Evolutionary conservation across 176 grass and related monocot genomes (phyloP), one percentile per base, ranked within the genome.

Genomic region (Oryza nivara): DNA sequence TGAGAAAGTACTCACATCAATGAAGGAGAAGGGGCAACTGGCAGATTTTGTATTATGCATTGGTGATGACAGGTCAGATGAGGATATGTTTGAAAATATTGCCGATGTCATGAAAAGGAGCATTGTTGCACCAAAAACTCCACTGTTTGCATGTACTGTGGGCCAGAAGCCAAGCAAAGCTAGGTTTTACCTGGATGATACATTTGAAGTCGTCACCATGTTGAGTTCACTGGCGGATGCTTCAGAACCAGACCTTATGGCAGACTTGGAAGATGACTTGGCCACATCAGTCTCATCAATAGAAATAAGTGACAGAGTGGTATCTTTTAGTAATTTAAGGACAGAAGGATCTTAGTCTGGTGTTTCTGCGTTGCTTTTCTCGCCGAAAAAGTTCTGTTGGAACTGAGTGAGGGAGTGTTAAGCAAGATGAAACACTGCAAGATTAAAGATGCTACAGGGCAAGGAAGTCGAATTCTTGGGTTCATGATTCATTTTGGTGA

Each of bases 61-160:
- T 0, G 94, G 94, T 6, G 94, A 97, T 51, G 94, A 97, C 80
- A 93, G 92, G 74, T 97, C 94, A 7, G 92, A 97, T 70, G 94
- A 97, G 80, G 94, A 97, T 78, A 97, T 97, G 94, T 97, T 97
- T 46, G 94, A 94, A 88, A 92, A 92, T 61, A 89, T 97, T n/a
- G 54, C 89, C 32, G 89, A 87, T 68, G 79, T 79, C 66, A 82
- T 94, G 79, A 86, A 90, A 20, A 93, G 85, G 86, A 77, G 80
- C 71, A 80, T 97, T 2, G 89, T 88, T 73, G 85, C 89, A 68
- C 52, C 79, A 16, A 87, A 90, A 77, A 87, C 91, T 5, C 79
- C 89, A 20, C 67, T 97, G 32, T 97, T 92, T 85, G 94, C 84
- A 54, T 97, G 94, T 81, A 94, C 94, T 1, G 94, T 97, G 23